phyloP scores from a whole-genome alignment of 257 asterid species.

The Parsonsia alboflavescens region DNA sequence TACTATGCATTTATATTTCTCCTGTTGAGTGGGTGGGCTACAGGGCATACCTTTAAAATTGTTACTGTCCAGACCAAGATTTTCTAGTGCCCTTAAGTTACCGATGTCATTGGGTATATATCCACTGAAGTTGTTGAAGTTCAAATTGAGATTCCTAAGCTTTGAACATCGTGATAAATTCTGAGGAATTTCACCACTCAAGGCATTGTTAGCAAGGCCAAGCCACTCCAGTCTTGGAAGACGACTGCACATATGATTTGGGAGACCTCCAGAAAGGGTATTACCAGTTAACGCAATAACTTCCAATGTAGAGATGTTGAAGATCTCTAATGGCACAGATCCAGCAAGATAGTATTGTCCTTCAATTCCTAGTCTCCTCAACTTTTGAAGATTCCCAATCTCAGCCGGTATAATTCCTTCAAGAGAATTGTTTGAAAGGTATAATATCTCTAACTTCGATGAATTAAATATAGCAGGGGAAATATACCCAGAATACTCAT shows the following conservation, averaged over 20 bases:
- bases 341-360: constrained; percentile 20
- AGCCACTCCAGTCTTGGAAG: not conserved
- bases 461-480: not conserved
- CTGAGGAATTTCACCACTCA: not conserved
- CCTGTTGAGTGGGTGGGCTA: too few species aligned
- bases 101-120: constrained; percentile 24
- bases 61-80: constrained; percentile 14
- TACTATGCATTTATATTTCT: too few species aligned
- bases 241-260: constrained; percentile 12
- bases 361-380: constrained; percentile 13
- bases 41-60: constrained; percentile 30
- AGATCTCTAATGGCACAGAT: constrained; percentile 13
- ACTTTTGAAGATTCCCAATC: constrained; percentile 16
- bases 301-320: constrained; percentile 19
- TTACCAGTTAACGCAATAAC: not conserved
- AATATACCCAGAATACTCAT: not conserved
- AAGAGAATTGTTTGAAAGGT: not conserved
- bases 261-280: constrained; percentile 14
- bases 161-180: not conserved
- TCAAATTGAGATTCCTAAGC: not conserved
- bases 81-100: constrained; percentile 10
- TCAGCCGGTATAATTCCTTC: constrained; percentile 13
- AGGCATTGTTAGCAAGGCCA: not conserved
- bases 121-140: constrained; percentile 21
- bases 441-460: not conserved